phyloP scores from a whole-genome alignment of 2,329 filamentous ascomycete genomes.

The Orbilia quercus region DNA sequence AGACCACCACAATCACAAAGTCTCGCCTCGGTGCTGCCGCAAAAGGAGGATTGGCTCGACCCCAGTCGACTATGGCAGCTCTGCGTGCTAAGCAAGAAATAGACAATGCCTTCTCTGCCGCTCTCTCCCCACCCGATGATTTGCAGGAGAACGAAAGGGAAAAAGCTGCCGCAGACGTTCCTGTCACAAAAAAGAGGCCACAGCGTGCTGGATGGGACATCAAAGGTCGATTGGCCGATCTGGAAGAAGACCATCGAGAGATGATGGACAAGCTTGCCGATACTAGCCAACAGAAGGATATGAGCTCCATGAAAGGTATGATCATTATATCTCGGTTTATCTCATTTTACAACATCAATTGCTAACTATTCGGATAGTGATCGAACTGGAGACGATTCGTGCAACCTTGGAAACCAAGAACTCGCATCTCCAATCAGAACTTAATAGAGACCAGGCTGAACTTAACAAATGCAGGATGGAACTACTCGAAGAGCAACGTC shows the following conservation, averaged over 20 bases:
- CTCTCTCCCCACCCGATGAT: constrained; percentile 18
- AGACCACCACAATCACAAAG: constrained; percentile 10
- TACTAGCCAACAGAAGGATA: constrained; percentile 78
- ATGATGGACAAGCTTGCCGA: constrained; percentile 75
- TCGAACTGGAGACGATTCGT: constrained; percentile 69
- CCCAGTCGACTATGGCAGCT: constrained; percentile 28
- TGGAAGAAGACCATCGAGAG: constrained; percentile 72
- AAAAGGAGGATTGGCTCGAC: constrained; percentile 22
- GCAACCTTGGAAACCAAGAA: constrained; percentile 66
- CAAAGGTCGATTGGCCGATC: constrained; percentile 77
- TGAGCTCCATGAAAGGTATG: constrained; percentile 79
- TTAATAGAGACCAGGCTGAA: constrained; percentile 63
- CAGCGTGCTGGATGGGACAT: constrained; percentile 77
- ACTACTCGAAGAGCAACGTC: constrained; percentile 67
- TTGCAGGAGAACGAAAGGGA: constrained; percentile 16
- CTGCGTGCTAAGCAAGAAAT: constrained; percentile 19
- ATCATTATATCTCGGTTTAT: constrained; percentile 19
- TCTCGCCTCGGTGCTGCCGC: constrained; percentile 25
- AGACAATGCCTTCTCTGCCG: too few relatives aligned
- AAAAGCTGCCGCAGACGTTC: not conserved
- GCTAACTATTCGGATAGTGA: constrained; percentile 64
- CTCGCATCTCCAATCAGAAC: constrained; percentile 60
- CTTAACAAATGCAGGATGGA: constrained; percentile 75
- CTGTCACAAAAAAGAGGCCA: constrained; percentile 61
- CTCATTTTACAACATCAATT: not conserved